Conservation (phyloP, 495 filamentous ascomycete species). For the Astrothelium subdiscretum region DNA sequence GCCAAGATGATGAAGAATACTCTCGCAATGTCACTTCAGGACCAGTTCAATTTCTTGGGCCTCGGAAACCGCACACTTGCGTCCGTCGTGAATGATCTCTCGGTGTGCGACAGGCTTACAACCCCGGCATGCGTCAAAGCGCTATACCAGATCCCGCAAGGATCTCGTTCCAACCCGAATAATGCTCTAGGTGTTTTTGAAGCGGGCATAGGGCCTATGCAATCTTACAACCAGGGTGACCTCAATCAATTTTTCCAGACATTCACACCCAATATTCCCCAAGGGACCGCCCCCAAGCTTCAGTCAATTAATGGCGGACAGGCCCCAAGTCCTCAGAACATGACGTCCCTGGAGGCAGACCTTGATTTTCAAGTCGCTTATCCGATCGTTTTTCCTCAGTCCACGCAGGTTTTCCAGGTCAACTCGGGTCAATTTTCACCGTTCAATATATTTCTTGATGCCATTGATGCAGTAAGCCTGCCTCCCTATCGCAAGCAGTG, state of each 20-base stretch:
- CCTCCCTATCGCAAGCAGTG: not conserved
- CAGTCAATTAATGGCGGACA: conserved; percentile 7
- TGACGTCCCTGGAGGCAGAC: conserved; percentile 1
- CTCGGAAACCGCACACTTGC: conserved; percentile 3
- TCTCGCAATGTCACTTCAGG: not conserved
- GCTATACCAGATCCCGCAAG: conserved; percentile 10
- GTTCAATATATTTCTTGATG: conserved; percentile 9
- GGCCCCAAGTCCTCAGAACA: not conserved
- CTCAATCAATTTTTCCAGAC: conserved; percentile 9
- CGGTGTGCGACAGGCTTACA: conserved; percentile 10
- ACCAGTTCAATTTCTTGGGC: not conserved
- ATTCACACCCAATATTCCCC: conserved; percentile 7
- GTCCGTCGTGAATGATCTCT: conserved; percentile 1
- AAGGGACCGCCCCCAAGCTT: conserved; percentile 3
- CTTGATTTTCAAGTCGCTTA: conserved; percentile 9
- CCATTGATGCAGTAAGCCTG: conserved; percentile 8
- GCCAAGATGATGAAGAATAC: not conserved
- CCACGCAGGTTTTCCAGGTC: conserved; percentile 5
- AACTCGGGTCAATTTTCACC: conserved; percentile 4
- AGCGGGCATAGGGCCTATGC: not conserved
- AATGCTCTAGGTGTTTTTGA: conserved; percentile 10
- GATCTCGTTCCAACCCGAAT: not conserved
- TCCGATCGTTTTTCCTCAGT: conserved; percentile 11
- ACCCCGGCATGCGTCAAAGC: conserved; percentile 11
- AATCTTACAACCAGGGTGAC: conserved; percentile 9